Evolutionary conservation across 345 rosid genomes (phyloP).

Genomic region (Erucastrum elatum): DNA sequence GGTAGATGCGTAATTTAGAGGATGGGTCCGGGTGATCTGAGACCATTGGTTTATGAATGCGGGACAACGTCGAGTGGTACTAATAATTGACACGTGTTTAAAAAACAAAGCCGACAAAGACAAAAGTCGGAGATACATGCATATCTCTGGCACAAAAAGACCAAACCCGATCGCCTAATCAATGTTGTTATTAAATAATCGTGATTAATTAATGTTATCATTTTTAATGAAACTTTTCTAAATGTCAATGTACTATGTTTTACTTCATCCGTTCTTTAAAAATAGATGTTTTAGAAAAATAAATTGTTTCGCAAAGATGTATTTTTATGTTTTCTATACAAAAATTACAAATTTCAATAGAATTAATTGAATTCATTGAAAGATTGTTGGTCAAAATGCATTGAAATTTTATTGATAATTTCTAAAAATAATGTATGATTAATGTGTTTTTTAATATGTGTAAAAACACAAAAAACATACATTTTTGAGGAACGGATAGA

Average conservation of each 20-base stretch:
- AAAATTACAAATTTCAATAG: too few relatives aligned
- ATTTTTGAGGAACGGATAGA: too few relatives aligned
- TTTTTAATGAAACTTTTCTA: neutral
- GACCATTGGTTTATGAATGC: slow-evolving; percentile 37
- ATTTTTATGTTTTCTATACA: too few relatives aligned
- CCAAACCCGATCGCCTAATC: slow-evolving; percentile 38
- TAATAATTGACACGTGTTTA: slow-evolving; percentile 32
- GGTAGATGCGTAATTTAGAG: neutral
- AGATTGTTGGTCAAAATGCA: too few relatives aligned
- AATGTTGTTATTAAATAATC: slow-evolving; percentile 5
- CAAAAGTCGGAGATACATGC: slow-evolving; percentile 44
- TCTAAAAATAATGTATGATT: too few relatives aligned
- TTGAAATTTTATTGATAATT: too few relatives aligned
- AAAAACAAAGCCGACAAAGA: slow-evolving; percentile 40
- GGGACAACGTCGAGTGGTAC: slow-evolving; percentile 37
- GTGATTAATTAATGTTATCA: slow-evolving; percentile 1
- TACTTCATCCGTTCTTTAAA: too few relatives aligned
- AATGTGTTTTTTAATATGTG: too few relatives aligned
- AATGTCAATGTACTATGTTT: neutral
- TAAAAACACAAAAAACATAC: too few relatives aligned
- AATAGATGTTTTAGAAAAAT: too few relatives aligned
- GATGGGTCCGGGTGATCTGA: slow-evolving; percentile 36
- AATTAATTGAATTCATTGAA: too few relatives aligned
- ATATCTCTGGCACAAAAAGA: slow-evolving; percentile 32
- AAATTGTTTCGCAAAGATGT: too few relatives aligned